A percentile compares a stretch with the other conserved stretches of the same genome.
Conservation (phyloP, 2,329 filamentous ascomycete species). For the Botrytis cinerea region DNA sequence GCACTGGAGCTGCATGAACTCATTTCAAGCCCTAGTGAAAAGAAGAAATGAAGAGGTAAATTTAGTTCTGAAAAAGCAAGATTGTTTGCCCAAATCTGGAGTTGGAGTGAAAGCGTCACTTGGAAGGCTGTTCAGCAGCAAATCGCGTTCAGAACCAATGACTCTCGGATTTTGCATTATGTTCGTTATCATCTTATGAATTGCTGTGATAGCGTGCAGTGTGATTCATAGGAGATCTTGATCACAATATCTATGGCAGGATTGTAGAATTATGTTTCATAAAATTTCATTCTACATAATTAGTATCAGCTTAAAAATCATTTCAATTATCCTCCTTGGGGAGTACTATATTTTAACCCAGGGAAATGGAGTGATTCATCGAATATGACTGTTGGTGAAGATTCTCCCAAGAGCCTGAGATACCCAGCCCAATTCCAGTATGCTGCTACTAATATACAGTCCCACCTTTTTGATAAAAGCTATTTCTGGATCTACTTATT, state of each 20-base stretch:
- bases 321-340: not conserved
- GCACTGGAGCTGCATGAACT: not conserved
- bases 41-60: not conserved
- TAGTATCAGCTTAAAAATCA: not conserved
- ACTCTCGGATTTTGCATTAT: not conserved
- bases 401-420: not conserved
- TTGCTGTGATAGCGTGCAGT: fast-evolving
- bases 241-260: not conserved
- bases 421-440: not conserved
- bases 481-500: no score
- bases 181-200: not conserved
- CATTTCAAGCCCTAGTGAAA: not conserved
- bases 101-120: not conserved
- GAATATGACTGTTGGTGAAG: not conserved
- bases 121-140: not conserved
- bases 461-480: no score
- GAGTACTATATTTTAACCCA: not conserved
- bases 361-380: not conserved
- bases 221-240: not conserved
- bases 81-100: not conserved
- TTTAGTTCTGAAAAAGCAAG: not conserved
- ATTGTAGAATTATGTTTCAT: not conserved
- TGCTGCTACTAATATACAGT: not conserved
- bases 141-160: not conserved
- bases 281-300: not conserved